Evolutionary conservation across 2,329 filamentous ascomycete genomes (phyloP).

Genomic region (Aspergillus intermedius): DNA sequence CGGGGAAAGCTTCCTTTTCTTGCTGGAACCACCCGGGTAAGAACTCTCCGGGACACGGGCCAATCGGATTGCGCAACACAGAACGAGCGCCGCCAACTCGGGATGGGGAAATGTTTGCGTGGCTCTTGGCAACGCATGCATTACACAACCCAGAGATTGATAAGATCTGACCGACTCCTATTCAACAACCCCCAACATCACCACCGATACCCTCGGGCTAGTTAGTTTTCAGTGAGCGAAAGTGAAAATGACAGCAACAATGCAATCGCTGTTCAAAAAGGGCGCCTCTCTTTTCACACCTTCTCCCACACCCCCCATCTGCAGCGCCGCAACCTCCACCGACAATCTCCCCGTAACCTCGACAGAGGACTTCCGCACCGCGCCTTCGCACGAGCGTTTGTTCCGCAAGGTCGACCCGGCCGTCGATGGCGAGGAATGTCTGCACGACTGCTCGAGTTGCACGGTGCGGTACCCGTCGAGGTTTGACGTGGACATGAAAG

Average conservation of each 20-base stretch:
- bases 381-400: slow-evolving; percentile 47
- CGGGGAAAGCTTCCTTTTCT: no score
- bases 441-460: slow-evolving; percentile 79
- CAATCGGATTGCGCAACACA: neutral
- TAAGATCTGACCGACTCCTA: slow-evolving; percentile 20
- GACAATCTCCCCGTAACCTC: slow-evolving; percentile 16
- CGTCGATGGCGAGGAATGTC: slow-evolving; percentile 80
- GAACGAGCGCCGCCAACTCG: neutral
- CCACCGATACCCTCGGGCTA: neutral
- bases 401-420: slow-evolving; percentile 70
- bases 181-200: neutral
- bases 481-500: slow-evolving; percentile 65
- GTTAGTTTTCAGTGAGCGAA: neutral
- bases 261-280: slow-evolving; percentile 31
- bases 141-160: slow-evolving; percentile 23
- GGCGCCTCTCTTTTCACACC: slow-evolving; percentile 28
- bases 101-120: neutral
- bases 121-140: neutral
- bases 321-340: slow-evolving; percentile 16
- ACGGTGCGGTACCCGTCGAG: slow-evolving; percentile 70
- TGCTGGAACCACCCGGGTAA: neutral
- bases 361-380: slow-evolving; percentile 42
- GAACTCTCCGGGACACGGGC: neutral
- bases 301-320: slow-evolving; percentile 21
- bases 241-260: slow-evolving; percentile 10